These are phyloP conservation scores for Sarcomyxa edulis DNA, from an alignment of 768 basidiomycete genomes.

Conservation along the genomic window DNA sequence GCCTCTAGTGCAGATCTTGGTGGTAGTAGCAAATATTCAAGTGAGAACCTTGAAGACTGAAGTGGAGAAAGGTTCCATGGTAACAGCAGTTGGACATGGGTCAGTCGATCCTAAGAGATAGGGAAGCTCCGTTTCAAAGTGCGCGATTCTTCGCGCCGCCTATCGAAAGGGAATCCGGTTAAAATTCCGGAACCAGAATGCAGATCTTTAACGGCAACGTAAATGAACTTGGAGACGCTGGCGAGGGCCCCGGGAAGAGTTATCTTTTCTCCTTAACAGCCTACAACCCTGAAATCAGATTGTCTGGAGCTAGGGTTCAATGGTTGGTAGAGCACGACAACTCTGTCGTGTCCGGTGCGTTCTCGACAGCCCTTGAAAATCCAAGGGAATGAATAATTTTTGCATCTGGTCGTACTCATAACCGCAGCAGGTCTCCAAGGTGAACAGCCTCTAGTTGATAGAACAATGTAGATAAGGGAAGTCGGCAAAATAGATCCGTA, in stretches of 20 bases:
- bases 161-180: slow-evolving; percentile 78
- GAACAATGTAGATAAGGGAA: slow-evolving; percentile 80
- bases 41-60: slow-evolving; percentile 83
- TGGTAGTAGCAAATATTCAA: slow-evolving; percentile 88
- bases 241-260: no score
- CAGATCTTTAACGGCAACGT: slow-evolving; percentile 65
- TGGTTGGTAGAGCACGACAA: no score
- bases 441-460: slow-evolving; percentile 79
- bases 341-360: no score
- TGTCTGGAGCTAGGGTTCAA: no score
- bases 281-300: no score
- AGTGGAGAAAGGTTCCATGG: slow-evolving; percentile 86
- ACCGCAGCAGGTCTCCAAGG: no score
- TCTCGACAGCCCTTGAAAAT: no score
- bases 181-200: slow-evolving; percentile 76
- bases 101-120: slow-evolving; percentile 75
- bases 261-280: no score
- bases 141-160: slow-evolving; percentile 55
- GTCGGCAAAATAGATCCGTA: slow-evolving; percentile 52
- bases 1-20: slow-evolving; percentile 85
- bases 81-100: slow-evolving; percentile 85
- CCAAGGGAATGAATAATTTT: no score
- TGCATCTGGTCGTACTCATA: no score
- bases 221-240: no score
- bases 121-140: slow-evolving; percentile 47